These are phyloP conservation scores for Colletotrichum karsti DNA, from an alignment of 2,329 filamentous ascomycete genomes.

Conservation along the genomic window DNA sequence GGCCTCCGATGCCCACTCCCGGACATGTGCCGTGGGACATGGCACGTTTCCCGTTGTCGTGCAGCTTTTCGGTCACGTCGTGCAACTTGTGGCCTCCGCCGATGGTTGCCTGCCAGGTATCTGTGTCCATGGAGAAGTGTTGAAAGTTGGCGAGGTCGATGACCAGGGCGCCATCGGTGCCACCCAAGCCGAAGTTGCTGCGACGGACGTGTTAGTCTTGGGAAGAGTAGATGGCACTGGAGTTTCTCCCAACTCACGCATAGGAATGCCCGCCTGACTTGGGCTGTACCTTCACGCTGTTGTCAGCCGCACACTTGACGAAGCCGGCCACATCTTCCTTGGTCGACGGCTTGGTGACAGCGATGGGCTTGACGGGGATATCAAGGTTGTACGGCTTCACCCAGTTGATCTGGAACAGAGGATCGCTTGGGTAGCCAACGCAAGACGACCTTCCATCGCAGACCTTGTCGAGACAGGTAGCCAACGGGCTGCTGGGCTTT, in stretches of 20 bases:
- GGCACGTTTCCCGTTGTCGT: conserved; percentile 61
- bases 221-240: background rate
- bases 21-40: conserved; percentile 69
- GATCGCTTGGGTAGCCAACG: conserved; percentile 53
- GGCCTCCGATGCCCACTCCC: conserved; percentile 65
- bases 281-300: conserved; percentile 64
- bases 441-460: conserved; percentile 55
- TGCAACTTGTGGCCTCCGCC: conserved; percentile 62
- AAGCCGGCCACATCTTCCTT: conserved; percentile 63
- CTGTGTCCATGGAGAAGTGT: conserved; percentile 59
- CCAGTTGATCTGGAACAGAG: conserved; percentile 57
- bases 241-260: conserved; percentile 48
- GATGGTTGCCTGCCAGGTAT: conserved; percentile 62
- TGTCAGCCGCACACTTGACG: conserved; percentile 63
- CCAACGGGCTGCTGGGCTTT: conserved; percentile 47
- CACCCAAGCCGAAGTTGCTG: conserved; percentile 56
- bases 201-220: background rate
- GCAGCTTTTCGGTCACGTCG: conserved; percentile 58
- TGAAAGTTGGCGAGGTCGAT: conserved; percentile 64
- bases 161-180: conserved; percentile 58
- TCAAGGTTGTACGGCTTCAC: conserved; percentile 63
- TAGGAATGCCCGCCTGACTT: conserved; percentile 73
- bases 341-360: conserved; percentile 63
- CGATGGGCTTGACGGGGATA: conserved; percentile 57
- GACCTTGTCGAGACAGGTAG: conserved; percentile 55